Percentiles rank a stretch among this genome's conserved stretches.
phyloP scores from a whole-genome alignment of 148 eudicot species.

The Camellia sinensis region DNA sequence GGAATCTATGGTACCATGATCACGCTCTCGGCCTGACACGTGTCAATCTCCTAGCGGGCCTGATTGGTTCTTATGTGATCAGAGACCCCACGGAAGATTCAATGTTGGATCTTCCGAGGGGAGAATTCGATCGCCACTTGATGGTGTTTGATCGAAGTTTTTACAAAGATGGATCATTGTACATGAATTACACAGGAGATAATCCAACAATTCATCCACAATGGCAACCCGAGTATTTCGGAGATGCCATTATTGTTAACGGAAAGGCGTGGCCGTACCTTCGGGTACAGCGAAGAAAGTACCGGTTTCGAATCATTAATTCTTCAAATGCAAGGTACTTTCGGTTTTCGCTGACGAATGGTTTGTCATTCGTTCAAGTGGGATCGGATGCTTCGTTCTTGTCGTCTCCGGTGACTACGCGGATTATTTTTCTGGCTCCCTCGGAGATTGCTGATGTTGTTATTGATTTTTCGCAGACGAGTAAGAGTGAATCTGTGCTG shows the following conservation, averaged over 20 bases:
- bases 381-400: slow-evolving; percentile 20
- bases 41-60: slow-evolving; percentile 22
- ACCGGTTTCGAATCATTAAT: slow-evolving; percentile 25
- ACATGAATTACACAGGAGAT: slow-evolving; percentile 19
- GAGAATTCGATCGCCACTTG: slow-evolving; percentile 14
- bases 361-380: not conserved
- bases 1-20: slow-evolving; percentile 24
- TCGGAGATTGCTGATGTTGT: slow-evolving; percentile 17
- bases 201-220: slow-evolving; percentile 24
- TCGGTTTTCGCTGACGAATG: slow-evolving; percentile 11
- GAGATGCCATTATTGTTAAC: slow-evolving; percentile 22
- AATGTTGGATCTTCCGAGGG: slow-evolving; percentile 4
- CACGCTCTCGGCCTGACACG: slow-evolving; percentile 23
- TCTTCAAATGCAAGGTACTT: slow-evolving; percentile 20
- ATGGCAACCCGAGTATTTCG: slow-evolving; percentile 27
- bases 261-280: slow-evolving; percentile 27
- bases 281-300: slow-evolving; percentile 1
- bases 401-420: not conserved
- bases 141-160: slow-evolving; percentile 23
- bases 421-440: slow-evolving; percentile 1
- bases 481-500: not conserved
- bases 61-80: slow-evolving; percentile 16
- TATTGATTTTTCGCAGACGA: slow-evolving; percentile 13
- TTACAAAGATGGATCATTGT: slow-evolving; percentile 12
- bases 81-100: not conserved